Conservation (phyloP, 495 filamentous ascomycete species). For the Aspergillus bertholletiae region DNA sequence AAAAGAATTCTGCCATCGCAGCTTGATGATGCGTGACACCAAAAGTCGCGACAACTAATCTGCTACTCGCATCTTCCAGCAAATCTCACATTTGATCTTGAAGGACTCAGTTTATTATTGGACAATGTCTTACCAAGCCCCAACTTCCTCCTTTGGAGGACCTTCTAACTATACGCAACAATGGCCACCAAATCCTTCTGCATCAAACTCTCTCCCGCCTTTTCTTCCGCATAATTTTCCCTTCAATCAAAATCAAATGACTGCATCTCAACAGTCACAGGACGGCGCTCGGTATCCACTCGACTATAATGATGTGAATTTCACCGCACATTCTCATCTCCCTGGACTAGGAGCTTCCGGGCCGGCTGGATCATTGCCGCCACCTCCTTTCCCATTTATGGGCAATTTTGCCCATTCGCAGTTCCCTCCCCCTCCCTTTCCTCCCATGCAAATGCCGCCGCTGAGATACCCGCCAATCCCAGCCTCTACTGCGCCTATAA, state of each 20-base stretch:
- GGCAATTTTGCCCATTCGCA: constrained; percentile 24
- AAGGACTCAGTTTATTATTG: neutral
- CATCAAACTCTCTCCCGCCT: constrained; percentile 12
- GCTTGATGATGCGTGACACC: constrained; percentile 14
- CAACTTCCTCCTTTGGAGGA: constrained; percentile 47
- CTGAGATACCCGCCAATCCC: constrained; percentile 23
- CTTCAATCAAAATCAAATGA: constrained; percentile 15
- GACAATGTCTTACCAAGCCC: constrained; percentile 56
- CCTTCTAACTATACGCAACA: constrained; percentile 28
- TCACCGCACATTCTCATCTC: constrained; percentile 28
- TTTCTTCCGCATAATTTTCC: constrained; percentile 22
- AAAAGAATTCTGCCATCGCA: neutral
- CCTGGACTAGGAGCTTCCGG: constrained; percentile 20
- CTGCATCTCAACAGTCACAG: constrained; percentile 5
- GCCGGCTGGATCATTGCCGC: constrained; percentile 21
- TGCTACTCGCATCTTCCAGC: neutral
- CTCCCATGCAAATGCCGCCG: constrained; percentile 23
- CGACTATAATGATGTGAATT: constrained; percentile 21
- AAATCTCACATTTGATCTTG: neutral
- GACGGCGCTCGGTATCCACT: constrained; percentile 7
- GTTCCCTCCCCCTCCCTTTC: constrained; percentile 22
- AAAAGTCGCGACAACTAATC: neutral
- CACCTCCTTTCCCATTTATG: constrained; percentile 31
- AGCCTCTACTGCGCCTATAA: constrained; percentile 15
- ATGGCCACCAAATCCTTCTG: constrained; percentile 29